Evolutionary conservation across 805 yeast species (phyloP).

Genomic region (Maudiozyma barnettii): DNA sequence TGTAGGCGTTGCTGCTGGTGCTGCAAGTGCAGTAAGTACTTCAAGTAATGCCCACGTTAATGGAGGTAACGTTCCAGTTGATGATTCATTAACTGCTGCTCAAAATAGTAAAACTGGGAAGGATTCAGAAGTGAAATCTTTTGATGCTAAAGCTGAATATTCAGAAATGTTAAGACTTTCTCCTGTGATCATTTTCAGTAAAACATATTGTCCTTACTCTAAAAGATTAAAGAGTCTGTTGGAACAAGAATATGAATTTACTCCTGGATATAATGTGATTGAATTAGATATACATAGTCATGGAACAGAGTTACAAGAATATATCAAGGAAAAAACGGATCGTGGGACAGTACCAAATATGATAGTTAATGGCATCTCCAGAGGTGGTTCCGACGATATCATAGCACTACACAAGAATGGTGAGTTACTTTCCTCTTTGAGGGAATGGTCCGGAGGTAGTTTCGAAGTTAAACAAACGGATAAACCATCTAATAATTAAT

Average conservation of each 20-base stretch:
- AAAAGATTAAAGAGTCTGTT: slow-evolving; percentile 60
- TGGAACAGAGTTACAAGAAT: slow-evolving; percentile 67
- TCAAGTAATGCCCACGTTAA: not conserved
- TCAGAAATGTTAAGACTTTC: slow-evolving; percentile 46
- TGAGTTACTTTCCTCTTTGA: slow-evolving; percentile 41
- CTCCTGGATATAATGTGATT: slow-evolving; percentile 63
- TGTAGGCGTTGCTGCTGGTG: slow-evolving; percentile 1
- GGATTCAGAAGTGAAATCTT: slow-evolving; percentile 12
- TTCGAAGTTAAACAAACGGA: slow-evolving; percentile 10
- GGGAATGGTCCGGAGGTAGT: slow-evolving; percentile 21
- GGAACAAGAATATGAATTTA: slow-evolving; percentile 46
- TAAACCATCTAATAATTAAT: slow-evolving; percentile 17
- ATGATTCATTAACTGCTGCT: slow-evolving; percentile 7
- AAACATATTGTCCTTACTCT: slow-evolving; percentile 65
- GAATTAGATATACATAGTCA: slow-evolving; percentile 76
- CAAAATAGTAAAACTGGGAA: slow-evolving; percentile 10
- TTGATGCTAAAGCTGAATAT: slow-evolving; percentile 46
- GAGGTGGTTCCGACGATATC: slow-evolving; percentile 89
- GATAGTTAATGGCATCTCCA: slow-evolving; percentile 58
- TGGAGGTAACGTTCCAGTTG: slow-evolving; percentile 6
- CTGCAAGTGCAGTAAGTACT: not conserved
- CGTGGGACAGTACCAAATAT: slow-evolving; percentile 88
- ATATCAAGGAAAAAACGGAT: slow-evolving; percentile 59
- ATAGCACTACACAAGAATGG: slow-evolving; percentile 48
- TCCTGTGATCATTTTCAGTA: slow-evolving; percentile 55